A percentile compares a stretch with the other conserved stretches of the same genome.
Conservation (phyloP, 208 protist genomes). For the Tritrichomonas foetus region DNA sequence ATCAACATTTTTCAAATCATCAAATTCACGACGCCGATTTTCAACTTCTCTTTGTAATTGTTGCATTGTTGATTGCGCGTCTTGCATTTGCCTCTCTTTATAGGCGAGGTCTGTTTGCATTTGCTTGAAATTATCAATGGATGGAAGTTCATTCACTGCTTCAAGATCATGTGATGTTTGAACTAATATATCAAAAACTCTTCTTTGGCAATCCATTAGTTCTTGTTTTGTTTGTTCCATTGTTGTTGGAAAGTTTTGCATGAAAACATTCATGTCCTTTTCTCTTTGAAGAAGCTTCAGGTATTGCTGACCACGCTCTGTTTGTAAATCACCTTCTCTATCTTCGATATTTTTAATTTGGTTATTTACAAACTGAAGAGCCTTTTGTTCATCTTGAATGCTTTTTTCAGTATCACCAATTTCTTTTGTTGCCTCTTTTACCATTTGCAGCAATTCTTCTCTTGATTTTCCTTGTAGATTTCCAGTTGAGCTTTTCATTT, state of each 20-base stretch:
- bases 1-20: not conserved
- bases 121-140: not conserved
- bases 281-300: not conserved
- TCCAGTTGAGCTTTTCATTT: not conserved
- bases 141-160: not conserved
- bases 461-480: not conserved
- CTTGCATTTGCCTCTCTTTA: slow-evolving; percentile 11
- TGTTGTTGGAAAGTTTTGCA: not conserved
- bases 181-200: not conserved
- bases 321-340: not conserved
- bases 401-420: not conserved
- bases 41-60: not conserved
- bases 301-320: slow-evolving; percentile 19
- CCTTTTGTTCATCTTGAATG: not conserved
- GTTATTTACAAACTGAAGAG: not conserved
- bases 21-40: not conserved
- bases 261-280: slow-evolving; percentile 26
- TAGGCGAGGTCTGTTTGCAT: not conserved
- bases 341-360: not conserved
- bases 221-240: not conserved
- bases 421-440: not conserved
- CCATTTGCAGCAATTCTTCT: not conserved
- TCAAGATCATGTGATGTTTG: not conserved
- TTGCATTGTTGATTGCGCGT: not conserved
- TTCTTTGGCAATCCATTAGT: not conserved